A percentile compares a stretch with the other conserved stretches of the same genome.
phyloP scores from a whole-genome alignment of 169 alveolate species.

The Eimeria maxima region DNA sequence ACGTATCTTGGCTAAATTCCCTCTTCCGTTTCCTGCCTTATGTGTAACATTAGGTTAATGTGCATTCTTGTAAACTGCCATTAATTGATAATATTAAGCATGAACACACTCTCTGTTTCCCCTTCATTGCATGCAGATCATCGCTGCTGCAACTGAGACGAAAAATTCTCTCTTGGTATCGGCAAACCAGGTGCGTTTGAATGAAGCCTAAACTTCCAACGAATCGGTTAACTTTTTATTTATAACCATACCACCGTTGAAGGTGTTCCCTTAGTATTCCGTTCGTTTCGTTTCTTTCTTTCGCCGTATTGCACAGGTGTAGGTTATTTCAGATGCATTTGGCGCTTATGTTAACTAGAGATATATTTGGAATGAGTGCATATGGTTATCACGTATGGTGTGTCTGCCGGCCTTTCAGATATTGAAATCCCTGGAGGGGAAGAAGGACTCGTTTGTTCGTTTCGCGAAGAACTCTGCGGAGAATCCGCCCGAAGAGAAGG shows the following conservation, averaged over 20 bases:
- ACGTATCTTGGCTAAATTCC: background rate
- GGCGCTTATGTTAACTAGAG: background rate
- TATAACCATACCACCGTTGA: background rate
- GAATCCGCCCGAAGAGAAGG: background rate
- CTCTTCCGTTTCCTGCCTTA: no score
- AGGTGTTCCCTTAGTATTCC: background rate
- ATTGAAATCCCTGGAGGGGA: constrained; percentile 11
- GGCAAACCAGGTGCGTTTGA: constrained; percentile 1
- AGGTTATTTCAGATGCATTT: background rate
- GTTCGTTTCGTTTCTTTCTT: background rate
- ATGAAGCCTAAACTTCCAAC: background rate
- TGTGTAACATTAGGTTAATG: no score
- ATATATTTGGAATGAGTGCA: background rate
- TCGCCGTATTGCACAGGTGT: background rate
- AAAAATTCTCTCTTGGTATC: constrained; percentile 7
- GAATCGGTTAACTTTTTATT: background rate
- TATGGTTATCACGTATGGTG: background rate
- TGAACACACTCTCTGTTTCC: no score
- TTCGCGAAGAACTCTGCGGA: background rate
- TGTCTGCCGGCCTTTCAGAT: background rate
- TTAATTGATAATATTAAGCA: no score
- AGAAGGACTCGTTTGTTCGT: background rate
- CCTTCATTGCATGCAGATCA: background rate
- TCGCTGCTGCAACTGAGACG: constrained; percentile 42
- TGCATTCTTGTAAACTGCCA: background rate